These are phyloP conservation scores for Globisporangium apiculatum DNA, from an alignment of 352 stramenopile genomes.

Conservation along the genomic window DNA sequence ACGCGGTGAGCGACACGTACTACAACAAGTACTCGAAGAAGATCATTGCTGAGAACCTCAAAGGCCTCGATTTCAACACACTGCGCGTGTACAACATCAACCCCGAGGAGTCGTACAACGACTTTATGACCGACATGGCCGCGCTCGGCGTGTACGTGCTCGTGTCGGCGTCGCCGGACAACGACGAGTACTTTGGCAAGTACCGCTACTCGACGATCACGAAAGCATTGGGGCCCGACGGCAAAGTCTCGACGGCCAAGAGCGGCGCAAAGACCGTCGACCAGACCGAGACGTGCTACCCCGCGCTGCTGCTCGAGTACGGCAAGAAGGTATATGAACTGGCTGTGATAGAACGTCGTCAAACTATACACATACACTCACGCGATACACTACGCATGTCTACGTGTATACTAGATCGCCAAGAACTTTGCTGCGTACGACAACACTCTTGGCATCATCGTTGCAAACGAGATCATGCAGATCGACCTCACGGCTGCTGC, in stretches of 20 bases:
- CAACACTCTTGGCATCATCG: constrained; percentile 76
- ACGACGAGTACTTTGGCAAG: constrained; percentile 80
- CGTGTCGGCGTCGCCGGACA: constrained; percentile 71
- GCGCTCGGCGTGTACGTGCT: constrained; percentile 74
- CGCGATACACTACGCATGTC: not conserved
- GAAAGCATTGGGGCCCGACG: constrained; percentile 49
- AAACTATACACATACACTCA: not conserved
- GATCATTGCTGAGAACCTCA: constrained; percentile 53
- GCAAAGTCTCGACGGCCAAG: constrained; percentile 22
- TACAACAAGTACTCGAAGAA: constrained; percentile 82
- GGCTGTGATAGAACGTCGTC: not conserved
- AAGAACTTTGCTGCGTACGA: constrained; percentile 87
- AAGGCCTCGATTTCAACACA: constrained; percentile 77
- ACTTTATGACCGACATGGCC: constrained; percentile 84
- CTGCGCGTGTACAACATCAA: constrained; percentile 87
- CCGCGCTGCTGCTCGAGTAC: constrained; percentile 75
- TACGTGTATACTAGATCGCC: constrained; percentile 35
- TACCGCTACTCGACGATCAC: constrained; percentile 80
- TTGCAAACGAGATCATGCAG: constrained; percentile 88
- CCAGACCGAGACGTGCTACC: constrained; percentile 78
- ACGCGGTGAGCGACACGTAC: constrained; percentile 80
- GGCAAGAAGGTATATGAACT: constrained; percentile 51
- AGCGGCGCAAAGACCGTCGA: constrained; percentile 44
- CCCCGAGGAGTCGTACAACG: constrained; percentile 68
- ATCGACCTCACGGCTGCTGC: constrained; percentile 58